Evolutionary conservation across 176 grass and related monocot genomes (phyloP).

Genomic region (Oropetium thomaeum): DNA sequence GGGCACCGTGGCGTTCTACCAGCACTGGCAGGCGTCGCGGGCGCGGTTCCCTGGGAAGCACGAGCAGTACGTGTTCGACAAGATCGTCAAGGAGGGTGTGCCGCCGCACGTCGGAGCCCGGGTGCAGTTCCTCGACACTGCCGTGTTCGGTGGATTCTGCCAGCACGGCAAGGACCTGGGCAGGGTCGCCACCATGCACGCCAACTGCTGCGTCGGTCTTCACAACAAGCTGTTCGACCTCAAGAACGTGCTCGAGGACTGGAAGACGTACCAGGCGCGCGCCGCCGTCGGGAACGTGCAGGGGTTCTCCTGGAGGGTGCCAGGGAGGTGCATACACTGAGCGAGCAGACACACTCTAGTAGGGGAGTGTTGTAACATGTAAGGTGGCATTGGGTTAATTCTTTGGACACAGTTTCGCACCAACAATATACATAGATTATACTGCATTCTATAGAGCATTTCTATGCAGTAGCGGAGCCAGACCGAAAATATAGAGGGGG

Average conservation of each 20-base stretch:
- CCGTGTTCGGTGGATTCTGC: conserved; percentile 53
- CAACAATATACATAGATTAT: too few species aligned
- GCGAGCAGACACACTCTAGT: too few species aligned
- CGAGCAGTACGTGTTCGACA: conserved; percentile 70
- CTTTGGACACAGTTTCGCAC: too few species aligned
- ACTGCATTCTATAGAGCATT: too few species aligned
- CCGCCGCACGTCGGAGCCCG: conserved; percentile 23
- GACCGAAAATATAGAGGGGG: too few species aligned
- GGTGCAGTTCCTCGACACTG: conserved; percentile 67
- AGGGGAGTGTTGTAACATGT: too few species aligned
- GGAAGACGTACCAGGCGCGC: conserved; percentile 40
- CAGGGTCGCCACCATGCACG: conserved; percentile 61
- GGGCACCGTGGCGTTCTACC: conserved; percentile 50
- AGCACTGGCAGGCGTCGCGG: conserved; percentile 53
- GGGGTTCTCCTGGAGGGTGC: conserved; percentile 45
- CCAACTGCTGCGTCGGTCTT: conserved; percentile 70
- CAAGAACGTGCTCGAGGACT: conserved; percentile 56
- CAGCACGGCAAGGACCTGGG: conserved; percentile 54
- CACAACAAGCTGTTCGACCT: conserved; percentile 64
- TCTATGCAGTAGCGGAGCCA: too few species aligned
- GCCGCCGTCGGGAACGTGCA: conserved; percentile 6
- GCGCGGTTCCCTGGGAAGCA: conserved; percentile 47
- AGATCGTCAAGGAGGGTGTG: conserved; percentile 61
- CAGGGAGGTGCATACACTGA: conserved; percentile 59
- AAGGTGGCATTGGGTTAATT: too few species aligned